Percentiles rank a stretch among this genome's conserved stretches.
Evolutionary conservation across 805 yeast species (phyloP).

Genomic region (Wickerhamomyces kurtzmanii): DNA sequence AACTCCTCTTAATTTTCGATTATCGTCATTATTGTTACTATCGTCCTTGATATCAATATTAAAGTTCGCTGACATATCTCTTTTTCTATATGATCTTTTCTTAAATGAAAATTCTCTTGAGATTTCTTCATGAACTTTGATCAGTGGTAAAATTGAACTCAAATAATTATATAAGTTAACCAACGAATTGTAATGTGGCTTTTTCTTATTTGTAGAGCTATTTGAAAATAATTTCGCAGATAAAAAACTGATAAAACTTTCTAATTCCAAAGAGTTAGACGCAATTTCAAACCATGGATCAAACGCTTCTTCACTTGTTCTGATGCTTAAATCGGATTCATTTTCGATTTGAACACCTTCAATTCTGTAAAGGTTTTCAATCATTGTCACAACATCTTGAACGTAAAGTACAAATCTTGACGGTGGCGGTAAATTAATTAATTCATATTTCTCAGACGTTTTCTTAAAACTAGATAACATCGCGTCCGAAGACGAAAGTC

Average conservation of each 20-base stretch:
- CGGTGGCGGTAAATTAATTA: conserved; percentile 9
- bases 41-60: too few relatives aligned
- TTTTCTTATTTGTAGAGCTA: too few relatives aligned
- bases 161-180: conserved; percentile 7
- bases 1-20: too few relatives aligned
- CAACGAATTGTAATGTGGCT: too few relatives aligned
- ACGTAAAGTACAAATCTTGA: conserved; percentile 17
- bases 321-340: too few relatives aligned
- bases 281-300: conserved; percentile 20
- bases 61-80: too few relatives aligned
- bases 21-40: too few relatives aligned
- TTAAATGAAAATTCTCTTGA: conserved; percentile 6
- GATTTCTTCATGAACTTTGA: conserved; percentile 10
- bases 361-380: neutral
- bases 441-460: conserved; percentile 5
- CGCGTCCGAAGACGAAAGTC: conserved; percentile 7
- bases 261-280: conserved; percentile 5
- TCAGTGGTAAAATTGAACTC: conserved; percentile 4
- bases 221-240: conserved; percentile 1
- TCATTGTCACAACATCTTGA: conserved; percentile 13
- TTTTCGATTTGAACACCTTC: conserved; percentile 1
- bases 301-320: neutral
- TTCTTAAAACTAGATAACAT: conserved; percentile 2
- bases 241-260: conserved; percentile 6
- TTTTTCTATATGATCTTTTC: too few relatives aligned